Conservation (phyloP, 805 yeast genomes). For the Cyberlindnera maritima region DNA sequence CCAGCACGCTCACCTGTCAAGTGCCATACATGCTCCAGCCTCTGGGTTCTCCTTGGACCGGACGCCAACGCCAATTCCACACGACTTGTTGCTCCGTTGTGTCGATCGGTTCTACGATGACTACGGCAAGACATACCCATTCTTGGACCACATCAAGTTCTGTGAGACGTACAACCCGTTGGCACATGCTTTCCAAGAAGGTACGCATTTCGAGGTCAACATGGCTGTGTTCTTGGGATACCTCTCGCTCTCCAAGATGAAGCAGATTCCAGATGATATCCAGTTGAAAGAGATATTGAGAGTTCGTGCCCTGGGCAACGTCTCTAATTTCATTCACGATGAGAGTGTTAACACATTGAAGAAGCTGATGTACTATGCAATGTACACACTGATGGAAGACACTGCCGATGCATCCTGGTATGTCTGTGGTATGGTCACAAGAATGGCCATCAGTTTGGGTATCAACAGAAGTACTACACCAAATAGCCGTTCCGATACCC, state of each 20-base stretch:
- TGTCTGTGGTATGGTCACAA: slow-evolving; percentile 44
- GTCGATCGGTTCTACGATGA: slow-evolving; percentile 33
- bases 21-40: slow-evolving; percentile 6
- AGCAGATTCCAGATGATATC: slow-evolving; percentile 34
- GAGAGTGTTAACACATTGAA: slow-evolving; percentile 41
- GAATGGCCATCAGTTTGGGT: slow-evolving; percentile 45
- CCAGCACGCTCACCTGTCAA: slow-evolving; percentile 10
- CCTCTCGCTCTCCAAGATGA: slow-evolving; percentile 44
- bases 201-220: slow-evolving; percentile 44
- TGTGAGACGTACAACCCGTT: slow-evolving; percentile 26
- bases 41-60: not conserved
- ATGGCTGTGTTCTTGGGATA: slow-evolving; percentile 57
- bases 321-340: slow-evolving; percentile 36
- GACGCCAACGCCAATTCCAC: not conserved
- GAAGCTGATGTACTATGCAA: slow-evolving; percentile 42
- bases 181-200: slow-evolving; percentile 6
- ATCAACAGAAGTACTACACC: slow-evolving; percentile 33
- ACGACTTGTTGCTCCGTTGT: slow-evolving; percentile 2
- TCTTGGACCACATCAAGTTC: slow-evolving; percentile 11
- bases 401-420: slow-evolving; percentile 51
- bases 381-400: slow-evolving; percentile 50
- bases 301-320: slow-evolving; percentile 38
- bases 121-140: slow-evolving; percentile 11
- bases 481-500: slow-evolving; percentile 7
- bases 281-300: slow-evolving; percentile 40